Percentiles rank a stretch among this genome's conserved stretches.
Evolutionary conservation across 2,329 filamentous ascomycete species (phyloP).

Genomic region (Clarireedia paspali): DNA sequence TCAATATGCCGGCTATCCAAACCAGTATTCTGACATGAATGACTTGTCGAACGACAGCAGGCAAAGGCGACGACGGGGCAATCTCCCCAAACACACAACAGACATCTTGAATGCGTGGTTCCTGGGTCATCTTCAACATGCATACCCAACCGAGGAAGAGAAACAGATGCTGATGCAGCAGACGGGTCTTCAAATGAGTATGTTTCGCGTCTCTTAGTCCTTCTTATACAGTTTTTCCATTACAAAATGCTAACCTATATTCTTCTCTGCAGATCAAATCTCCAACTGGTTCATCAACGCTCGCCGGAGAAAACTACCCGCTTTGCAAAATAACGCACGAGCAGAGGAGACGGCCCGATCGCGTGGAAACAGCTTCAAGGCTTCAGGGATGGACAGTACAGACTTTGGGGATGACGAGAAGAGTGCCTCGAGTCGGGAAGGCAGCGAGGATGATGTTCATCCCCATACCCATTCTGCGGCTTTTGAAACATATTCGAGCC

Average conservation of each 20-base stretch:
- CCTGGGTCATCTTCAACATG: conserved; percentile 65
- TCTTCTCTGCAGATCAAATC: conserved; percentile 48
- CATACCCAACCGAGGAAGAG: conserved; percentile 82
- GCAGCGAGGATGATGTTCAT: background rate
- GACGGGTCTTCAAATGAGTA: conserved; percentile 73
- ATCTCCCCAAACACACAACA: conserved; percentile 84
- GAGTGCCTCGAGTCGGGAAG: background rate
- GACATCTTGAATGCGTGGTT: conserved; percentile 79
- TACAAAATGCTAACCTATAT: background rate
- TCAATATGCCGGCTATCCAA: conserved; percentile 7
- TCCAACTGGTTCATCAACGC: conserved; percentile 81
- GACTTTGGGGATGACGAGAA: background rate
- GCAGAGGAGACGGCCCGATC: conserved; percentile 21
- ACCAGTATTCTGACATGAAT: conserved; percentile 11
- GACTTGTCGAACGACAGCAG: conserved; percentile 17
- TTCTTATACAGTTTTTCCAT: background rate
- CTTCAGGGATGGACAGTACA: too few relatives aligned
- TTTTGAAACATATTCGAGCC: too few relatives aligned
- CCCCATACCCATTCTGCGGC: too few relatives aligned
- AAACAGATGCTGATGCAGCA: conserved; percentile 72
- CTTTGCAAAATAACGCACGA: conserved; percentile 28
- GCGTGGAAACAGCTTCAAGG: background rate
- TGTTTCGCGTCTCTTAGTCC: conserved; percentile 30
- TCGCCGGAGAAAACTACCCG: conserved; percentile 52
- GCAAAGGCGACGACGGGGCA: conserved; percentile 60